Evolutionary conservation across 768 basidiomycete species (phyloP).

Genomic region (Tulasnella sp.): DNA sequence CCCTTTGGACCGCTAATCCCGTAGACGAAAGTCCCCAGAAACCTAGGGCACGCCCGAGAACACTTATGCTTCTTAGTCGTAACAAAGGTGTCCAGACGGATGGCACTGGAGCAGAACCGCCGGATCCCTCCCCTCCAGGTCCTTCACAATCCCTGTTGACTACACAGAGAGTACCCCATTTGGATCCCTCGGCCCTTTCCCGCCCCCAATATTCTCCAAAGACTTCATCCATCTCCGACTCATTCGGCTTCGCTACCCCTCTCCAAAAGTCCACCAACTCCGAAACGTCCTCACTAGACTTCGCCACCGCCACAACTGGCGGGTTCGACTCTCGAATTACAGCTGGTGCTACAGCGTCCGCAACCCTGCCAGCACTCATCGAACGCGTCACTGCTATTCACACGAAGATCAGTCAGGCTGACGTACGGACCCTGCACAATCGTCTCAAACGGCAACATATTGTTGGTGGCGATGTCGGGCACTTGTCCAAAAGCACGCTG

Average conservation of each 20-base stretch:
- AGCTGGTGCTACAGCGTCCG: neutral
- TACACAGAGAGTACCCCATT: neutral
- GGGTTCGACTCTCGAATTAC: neutral
- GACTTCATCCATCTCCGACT: slow-evolving; percentile 52
- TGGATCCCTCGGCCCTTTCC: neutral
- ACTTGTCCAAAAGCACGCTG: slow-evolving; percentile 80
- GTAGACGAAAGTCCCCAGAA: slow-evolving; percentile 30
- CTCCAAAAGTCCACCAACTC: slow-evolving; percentile 12
- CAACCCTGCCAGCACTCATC: slow-evolving; percentile 37
- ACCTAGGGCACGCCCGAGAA: slow-evolving; percentile 33
- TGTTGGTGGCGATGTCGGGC: slow-evolving; percentile 72
- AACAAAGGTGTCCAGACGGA: slow-evolving; percentile 72
- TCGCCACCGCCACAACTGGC: neutral
- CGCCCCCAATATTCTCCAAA: slow-evolving; percentile 46
- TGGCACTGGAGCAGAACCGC: neutral
- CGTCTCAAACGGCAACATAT: slow-evolving; percentile 86
- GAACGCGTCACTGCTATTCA: slow-evolving; percentile 58
- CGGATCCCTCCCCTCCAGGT: slow-evolving; percentile 27
- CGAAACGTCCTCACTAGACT: slow-evolving; percentile 21
- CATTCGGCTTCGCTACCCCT: slow-evolving; percentile 14
- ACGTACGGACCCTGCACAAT: slow-evolving; percentile 81
- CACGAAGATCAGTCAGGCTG: slow-evolving; percentile 62
- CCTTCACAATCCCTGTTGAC: neutral
- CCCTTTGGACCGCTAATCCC: slow-evolving; percentile 18
- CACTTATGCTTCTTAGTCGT: slow-evolving; percentile 51